These are phyloP conservation scores for Suillus ampliporus DNA, from an alignment of 768 basidiomycete genomes.

Conservation along the genomic window DNA sequence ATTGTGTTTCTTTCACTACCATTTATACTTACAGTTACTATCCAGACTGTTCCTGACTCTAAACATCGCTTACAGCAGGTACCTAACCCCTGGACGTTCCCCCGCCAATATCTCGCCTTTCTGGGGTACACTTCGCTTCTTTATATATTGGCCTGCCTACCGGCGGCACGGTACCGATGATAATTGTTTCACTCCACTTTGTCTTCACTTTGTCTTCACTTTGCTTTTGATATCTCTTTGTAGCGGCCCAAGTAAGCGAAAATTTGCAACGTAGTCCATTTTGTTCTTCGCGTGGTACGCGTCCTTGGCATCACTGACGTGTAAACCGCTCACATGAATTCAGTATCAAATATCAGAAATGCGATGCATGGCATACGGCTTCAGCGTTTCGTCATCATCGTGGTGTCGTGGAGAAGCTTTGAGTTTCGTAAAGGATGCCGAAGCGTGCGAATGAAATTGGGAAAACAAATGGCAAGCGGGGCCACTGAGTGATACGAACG, in stretches of 20 bases:
- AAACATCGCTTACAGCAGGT: neutral
- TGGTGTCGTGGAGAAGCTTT: neutral
- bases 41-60: neutral
- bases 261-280: no score
- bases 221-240: no score
- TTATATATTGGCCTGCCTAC: no score
- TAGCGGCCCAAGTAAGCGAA: no score
- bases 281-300: no score
- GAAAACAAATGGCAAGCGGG: no score
- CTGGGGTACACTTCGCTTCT: neutral
- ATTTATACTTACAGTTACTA: neutral
- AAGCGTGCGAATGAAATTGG: neutral
- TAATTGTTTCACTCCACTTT: no score
- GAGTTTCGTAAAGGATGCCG: neutral
- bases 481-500: no score
- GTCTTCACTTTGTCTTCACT: no score
- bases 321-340: neutral
- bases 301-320: neutral
- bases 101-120: neutral
- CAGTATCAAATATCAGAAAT: neutral
- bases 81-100: neutral
- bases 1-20: no score
- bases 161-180: no score
- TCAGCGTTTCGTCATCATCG: neutral
- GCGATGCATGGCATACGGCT: neutral